Evolutionary conservation across 202 grass and related monocot genomes (phyloP), one percentile per base, ranked within the genome.

Genomic region (Zizania palustris): DNA sequence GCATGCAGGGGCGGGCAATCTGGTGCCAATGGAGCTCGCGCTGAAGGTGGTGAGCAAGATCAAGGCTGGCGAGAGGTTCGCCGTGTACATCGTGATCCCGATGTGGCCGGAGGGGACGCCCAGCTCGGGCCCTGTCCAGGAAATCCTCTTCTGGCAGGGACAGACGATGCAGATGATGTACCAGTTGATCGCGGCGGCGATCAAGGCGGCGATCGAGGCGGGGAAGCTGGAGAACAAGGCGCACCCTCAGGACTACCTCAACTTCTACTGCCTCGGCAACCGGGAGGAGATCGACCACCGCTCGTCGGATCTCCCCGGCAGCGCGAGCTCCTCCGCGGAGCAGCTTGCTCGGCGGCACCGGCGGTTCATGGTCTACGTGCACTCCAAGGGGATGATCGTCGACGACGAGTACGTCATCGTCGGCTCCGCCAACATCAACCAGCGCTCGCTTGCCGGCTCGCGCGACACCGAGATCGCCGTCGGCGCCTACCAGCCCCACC

Each of bases 151-250:
- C 82, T 97, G 90, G 93, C 93, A 93, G 91, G 45, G 48, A 0
- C 82, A 92, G 73, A 97, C 94, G 42, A 92, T 97, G 62, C 66
- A 71, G 82, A 88, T 71, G 84, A 97, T 93, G 91, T 97, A 97
- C 92, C 6, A 16, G 39, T 66, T 90, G 2, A 51, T 93, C 21
- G 89, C 73, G 0, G 1, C 0, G 3, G 80, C 53, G 54, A 74
- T 91, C 56, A 6, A 1, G 34, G 28, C 1, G 3, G 6, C 14
- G 11, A 5, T 4, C 3, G 15, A 0, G 0, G n/a, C n/a, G n/a
- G n/a, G n/a, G n/a, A 28, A 68, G 15, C 1, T 18, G 1, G 36
- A 45, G 35, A 37, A 39, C n/a, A 68, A 18, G 0, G 77, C 22
- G 0, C 84, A 74, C 72, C 91, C 94, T 0, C 72, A 68, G 86